A percentile compares a stretch with the other conserved stretches of the same genome.
Evolutionary conservation across 1,139 yeast species (phyloP).

Genomic region (Saccharomyces hybrid): DNA sequence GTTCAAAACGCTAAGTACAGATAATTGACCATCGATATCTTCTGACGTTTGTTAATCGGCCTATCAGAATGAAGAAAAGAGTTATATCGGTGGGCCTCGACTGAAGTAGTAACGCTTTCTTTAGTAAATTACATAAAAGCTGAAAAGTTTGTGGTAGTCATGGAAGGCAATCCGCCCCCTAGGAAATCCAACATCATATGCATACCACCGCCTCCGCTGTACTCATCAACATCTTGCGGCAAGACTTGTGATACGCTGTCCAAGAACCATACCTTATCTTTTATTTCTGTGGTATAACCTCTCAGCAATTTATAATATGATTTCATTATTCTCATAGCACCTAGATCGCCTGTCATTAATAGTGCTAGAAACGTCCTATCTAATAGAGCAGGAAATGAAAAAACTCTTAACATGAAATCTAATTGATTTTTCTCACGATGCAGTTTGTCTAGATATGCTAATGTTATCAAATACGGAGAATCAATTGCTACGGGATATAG

Average conservation of each 20-base stretch:
- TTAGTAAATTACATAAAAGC: constrained; percentile 22
- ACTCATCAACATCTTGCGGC: constrained; percentile 78
- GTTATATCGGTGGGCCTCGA: not conserved
- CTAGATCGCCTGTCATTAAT: constrained; percentile 76
- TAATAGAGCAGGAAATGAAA: constrained; percentile 87
- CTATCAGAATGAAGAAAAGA: not conserved
- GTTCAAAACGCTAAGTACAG: too few species aligned
- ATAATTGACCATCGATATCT: too few species aligned
- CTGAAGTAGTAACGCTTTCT: not conserved
- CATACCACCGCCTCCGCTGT: constrained; percentile 83
- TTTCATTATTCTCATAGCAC: constrained; percentile 85
- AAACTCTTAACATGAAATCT: constrained; percentile 78
- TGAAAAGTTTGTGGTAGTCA: constrained; percentile 39
- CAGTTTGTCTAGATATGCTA: constrained; percentile 79
- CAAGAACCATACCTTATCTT: constrained; percentile 85
- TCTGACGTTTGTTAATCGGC: too few species aligned
- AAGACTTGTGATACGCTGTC: constrained; percentile 86
- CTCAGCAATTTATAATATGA: constrained; percentile 77
- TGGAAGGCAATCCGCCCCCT: constrained; percentile 64
- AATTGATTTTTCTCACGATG: constrained; percentile 75
- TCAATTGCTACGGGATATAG: constrained; percentile 75
- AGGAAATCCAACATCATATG: constrained; percentile 83
- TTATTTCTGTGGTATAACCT: constrained; percentile 77
- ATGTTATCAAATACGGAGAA: constrained; percentile 78
- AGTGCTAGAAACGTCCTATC: constrained; percentile 71